Evolutionary conservation across 441 rosid species (phyloP), one percentile per base, ranked within the genome.

Genomic region (Jatropha podagrica): DNA sequence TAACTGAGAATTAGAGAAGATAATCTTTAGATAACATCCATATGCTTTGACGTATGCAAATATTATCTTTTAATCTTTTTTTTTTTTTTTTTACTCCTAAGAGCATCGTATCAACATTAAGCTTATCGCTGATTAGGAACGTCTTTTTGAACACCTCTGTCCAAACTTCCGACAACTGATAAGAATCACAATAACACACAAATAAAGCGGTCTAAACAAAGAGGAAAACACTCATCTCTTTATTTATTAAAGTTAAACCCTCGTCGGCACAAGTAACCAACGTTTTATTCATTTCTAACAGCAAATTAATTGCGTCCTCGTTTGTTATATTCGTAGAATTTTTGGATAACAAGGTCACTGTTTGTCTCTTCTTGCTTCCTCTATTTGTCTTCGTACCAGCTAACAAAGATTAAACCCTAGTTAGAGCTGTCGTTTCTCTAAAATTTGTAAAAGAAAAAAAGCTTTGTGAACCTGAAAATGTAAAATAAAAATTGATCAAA

Each of bases 21-120:
- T 52, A 26, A 20, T n/a, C 69, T 72, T 74, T 77, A 70, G 82
- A 80, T 68, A 77, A 75, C 67, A 78, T 77, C 83, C 74, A 27
- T 55, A 23, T 65, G 6, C 11, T 70, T 73, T 74, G 52, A 75
- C 71, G 11, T 58, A 72, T 52, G 13, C 26, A 56, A 52, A 52
- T 5, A 13, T 52, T 0, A 23, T 23, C 23, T 23, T 23, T 23
- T 23, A 23, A 23, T 23, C 23, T 23, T 23, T 23, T 54, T 54
- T 17, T 18, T 0, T 23, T 0, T 23, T 23, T 23, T 54, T 54
- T 17, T 18, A 54, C 58, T 54, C 58, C 61, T 3, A 13, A 52
- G 18, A 52, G 4, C 5, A 20, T 18, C 3, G 49, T 37, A 52
- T 78, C 66, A 61, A 27, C 65, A 32, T 61, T 61, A 61, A 61